Evolutionary conservation across 768 basidiomycete genomes (phyloP), one percentile per base, ranked within the genome.

Genomic region (Cantharellus anzutake): DNA sequence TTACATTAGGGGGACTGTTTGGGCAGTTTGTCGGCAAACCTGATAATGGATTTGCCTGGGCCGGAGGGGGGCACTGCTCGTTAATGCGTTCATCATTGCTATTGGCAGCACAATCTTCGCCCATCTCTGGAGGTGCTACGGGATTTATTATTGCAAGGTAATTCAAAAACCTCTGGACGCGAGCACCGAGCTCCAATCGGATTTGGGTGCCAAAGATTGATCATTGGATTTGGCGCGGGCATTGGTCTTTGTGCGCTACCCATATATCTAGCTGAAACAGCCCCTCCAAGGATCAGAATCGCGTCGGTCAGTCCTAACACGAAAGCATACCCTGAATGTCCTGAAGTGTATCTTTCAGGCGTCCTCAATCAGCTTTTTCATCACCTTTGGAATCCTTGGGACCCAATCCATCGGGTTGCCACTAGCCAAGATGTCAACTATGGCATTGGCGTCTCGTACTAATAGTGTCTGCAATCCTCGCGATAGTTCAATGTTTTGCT

Each of bases 1-100:
- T 89, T 71, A 92, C 91, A 1, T 70, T 87, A 14, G 94, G 94
- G 7, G 94, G 94, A 42, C 76, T 97, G 35, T n/a, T 62, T 82
- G 14, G 91, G 90, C 4, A 88, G 86, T 66, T 66, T 84, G 37
- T 68, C 73, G 11, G 81, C 87, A 2, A 84, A 83, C 65, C 66
- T 77, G 20, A 65, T 82, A 60, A 85, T 86, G 76, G 84, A 86
- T n/a, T 63, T 73, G 74, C 40, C 77, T 72, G 66, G 90, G 91
- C 2, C 78, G 88, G 39, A 84, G 76, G 61, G 80, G 80, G 5
- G 82, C 87, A 1, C 74, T 80, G 2, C 75, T 77, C 38, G 60
- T 78, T 39, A 86, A 80, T 58, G 76, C 85, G 2, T 62, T 73
- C 14, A 67, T 83, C 44, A 75, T 80, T 51, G 73, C 73, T 29